phyloP scores from a whole-genome alignment of 768 basidiomycete genomes.

The Leccinum olivaceopallidum region DNA sequence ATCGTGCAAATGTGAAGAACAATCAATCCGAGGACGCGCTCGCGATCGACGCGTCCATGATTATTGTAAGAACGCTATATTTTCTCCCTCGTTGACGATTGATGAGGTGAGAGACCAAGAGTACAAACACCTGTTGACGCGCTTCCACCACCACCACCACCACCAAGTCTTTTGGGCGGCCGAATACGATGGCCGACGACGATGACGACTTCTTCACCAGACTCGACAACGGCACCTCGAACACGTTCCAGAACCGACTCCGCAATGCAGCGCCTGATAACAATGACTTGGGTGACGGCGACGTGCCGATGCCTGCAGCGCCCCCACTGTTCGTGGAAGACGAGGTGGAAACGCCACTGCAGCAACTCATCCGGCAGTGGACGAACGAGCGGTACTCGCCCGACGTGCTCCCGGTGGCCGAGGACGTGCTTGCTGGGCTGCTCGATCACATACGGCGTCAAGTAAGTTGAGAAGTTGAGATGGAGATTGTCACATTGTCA shows the following conservation, averaged over 20 bases:
- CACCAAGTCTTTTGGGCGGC: too few species aligned
- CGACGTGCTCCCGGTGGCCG: conserved; percentile 74
- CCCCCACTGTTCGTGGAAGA: conserved; percentile 34
- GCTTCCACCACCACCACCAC: too few species aligned
- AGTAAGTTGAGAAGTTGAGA: conserved; percentile 45
- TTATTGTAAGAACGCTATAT: background rate
- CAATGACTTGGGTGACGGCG: conserved; percentile 24
- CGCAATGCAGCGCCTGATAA: conserved; percentile 33
- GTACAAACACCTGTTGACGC: background rate
- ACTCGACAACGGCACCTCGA: conserved; percentile 17
- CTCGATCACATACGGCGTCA: conserved; percentile 81
- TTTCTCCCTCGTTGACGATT: background rate
- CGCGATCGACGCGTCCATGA: background rate
- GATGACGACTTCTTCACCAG: conserved; percentile 31
- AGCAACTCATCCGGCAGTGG: conserved; percentile 79
- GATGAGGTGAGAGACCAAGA: background rate
- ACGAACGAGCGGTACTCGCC: conserved; percentile 84
- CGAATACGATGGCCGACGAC: conserved; percentile 4
- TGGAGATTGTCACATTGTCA: too few species aligned
- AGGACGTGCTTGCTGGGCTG: conserved; percentile 60
- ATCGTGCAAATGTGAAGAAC: background rate
- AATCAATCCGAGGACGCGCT: background rate
- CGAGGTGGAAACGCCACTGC: conserved; percentile 57
- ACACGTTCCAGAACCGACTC: conserved; percentile 38
- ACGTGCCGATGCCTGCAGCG: conserved; percentile 30